Base-by-base conservation (phyloP, 1,284 basidiomycete species). In the Papiliotrema terrestris region DNA sequence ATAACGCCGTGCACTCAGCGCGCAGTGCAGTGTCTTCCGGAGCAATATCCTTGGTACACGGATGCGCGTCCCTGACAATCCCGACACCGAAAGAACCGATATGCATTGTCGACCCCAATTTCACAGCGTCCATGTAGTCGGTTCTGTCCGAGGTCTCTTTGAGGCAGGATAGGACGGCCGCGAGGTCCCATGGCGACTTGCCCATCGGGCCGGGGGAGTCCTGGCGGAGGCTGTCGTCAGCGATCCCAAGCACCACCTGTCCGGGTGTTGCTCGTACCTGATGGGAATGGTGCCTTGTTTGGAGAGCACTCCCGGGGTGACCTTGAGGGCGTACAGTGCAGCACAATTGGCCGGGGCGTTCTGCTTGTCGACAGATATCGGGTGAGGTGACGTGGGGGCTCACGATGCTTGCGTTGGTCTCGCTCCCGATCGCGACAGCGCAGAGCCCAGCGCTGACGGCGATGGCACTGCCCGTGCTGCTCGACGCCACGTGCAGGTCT, bases 161-260 rank as follows among this genome's bases (percentile, higher is more conserved):
- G 15, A 44, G 6, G 25, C 19, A 26, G 6, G 68, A 62, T 20
- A 71, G 57, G 1, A 67, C 26, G 5, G 62, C 25, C 2, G 66
- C 62, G 35, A 58, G 38, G 41, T 71, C 69, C 35, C 62, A 63
- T 0, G 61, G 53, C 8, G 60, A 57, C 35, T 62, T 62, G 25
- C 61, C 61, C 54, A 72, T 66, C 1, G 69, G 67, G 15, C 70
- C 68, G n/a, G 58, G 45, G 3, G 55, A 49, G 38, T 71, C 70
- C 38, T 54, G 58, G 48, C 38, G 56, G 45, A 19, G 20, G 20
- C 61, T 62, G 37, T 9, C 4, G 14, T 43, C 38, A 26, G 25
- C 9, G 9, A 38, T 15, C 32, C 29, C 49, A 36, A 46, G 20
- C 36, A 41, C 22, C 3, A 19, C n/a, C 14, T 19, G 9, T 4